These are phyloP conservation scores for Phytophthora brassicae DNA, from an alignment of 352 stramenopile species.

Conservation along the genomic window DNA sequence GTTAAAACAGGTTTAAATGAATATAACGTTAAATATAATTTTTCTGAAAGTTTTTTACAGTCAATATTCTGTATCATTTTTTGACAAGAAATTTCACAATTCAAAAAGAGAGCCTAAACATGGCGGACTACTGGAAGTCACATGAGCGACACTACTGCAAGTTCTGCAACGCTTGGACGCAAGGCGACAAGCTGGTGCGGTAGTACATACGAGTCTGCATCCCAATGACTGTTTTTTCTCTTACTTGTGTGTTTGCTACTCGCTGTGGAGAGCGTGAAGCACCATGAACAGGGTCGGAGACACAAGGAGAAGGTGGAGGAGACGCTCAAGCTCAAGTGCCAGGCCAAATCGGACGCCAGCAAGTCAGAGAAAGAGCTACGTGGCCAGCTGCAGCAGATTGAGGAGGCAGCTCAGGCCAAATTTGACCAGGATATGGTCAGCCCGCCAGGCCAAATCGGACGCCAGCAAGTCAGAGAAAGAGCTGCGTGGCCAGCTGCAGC, in stretches of 20 bases:
- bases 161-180: conserved; percentile 89
- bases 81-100: too few relatives aligned
- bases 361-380: conserved; percentile 60
- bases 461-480: conserved; percentile 57
- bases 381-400: conserved; percentile 73
- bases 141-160: conserved; percentile 83
- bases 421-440: conserved; percentile 61
- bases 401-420: conserved; percentile 58
- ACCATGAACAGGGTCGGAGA: conserved; percentile 74
- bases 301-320: conserved; percentile 81
- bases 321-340: conserved; percentile 70
- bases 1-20: too few relatives aligned
- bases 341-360: conserved; percentile 61
- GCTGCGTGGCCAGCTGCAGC: conserved; percentile 60
- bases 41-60: too few relatives aligned
- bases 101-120: too few relatives aligned
- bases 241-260: too few relatives aligned
- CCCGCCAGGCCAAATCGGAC: conserved; percentile 64
- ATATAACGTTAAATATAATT: too few relatives aligned
- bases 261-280: conserved; percentile 66
- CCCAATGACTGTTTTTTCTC: too few relatives aligned
- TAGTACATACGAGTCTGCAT: too few relatives aligned
- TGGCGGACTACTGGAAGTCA: conserved; percentile 73
- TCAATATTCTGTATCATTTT: too few relatives aligned
- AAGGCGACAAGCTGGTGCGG: conserved; percentile 70